Evolutionary conservation across 192 early-diverging fungal species (phyloP).

Genomic region (Obelidium mucronatum): DNA sequence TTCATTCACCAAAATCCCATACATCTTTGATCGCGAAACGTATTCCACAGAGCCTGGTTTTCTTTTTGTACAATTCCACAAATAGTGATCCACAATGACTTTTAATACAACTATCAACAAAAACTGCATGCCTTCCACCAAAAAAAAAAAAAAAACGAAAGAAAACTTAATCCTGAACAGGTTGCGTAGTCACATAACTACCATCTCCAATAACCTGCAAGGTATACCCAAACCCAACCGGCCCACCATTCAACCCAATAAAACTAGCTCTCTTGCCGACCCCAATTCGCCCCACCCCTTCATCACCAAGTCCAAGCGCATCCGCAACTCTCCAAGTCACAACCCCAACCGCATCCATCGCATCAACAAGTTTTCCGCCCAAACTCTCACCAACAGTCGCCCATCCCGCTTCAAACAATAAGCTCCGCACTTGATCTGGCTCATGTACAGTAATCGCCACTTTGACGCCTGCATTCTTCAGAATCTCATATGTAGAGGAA

Average conservation of each 20-base stretch:
- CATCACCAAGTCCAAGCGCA: conserved; percentile 56
- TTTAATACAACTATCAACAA: background rate
- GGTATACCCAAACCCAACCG: conserved; percentile 66
- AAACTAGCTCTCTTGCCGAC: conserved; percentile 55
- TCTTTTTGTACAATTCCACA: too few species aligned
- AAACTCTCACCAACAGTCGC: conserved; percentile 47
- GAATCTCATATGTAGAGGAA: conserved; percentile 58
- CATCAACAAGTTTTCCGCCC: conserved; percentile 49
- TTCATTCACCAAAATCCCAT: too few species aligned
- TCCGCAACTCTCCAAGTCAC: conserved; percentile 76
- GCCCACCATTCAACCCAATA: conserved; percentile 66
- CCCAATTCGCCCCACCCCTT: conserved; percentile 35
- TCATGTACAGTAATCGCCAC: conserved; percentile 61
- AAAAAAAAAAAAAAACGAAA: background rate
- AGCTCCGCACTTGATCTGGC: conserved; percentile 63
- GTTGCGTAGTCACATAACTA: conserved; percentile 42
- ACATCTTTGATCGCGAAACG: too few species aligned
- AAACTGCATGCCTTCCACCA: background rate
- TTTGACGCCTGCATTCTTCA: conserved; percentile 67
- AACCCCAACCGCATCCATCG: conserved; percentile 70
- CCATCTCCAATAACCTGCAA: conserved; percentile 69
- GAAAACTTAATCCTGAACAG: conserved; percentile 39
- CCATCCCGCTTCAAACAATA: conserved; percentile 84
- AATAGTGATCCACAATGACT: too few species aligned
- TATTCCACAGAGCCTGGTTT: too few species aligned